Evolutionary conservation across 1,284 basidiomycete species (phyloP), one percentile per base, ranked within the genome.

Genomic region (Paramarasmius palmivorus): DNA sequence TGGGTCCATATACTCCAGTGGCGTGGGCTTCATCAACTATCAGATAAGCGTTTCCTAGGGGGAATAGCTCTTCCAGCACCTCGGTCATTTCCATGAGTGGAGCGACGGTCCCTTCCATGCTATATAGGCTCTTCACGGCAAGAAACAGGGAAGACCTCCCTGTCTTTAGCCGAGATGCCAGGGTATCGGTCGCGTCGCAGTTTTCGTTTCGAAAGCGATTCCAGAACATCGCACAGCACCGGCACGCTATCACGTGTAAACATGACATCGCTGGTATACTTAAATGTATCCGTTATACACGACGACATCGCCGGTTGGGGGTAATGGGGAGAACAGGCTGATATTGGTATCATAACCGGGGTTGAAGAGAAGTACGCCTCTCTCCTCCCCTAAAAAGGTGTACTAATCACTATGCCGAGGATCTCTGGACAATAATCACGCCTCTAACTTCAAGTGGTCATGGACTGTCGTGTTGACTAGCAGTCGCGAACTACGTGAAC

Each of bases 271-370:
- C 56, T 67, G 57, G 32, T 53, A 10, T 5, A 56, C 63, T 8
- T 83, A 77, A 22, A 96, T 38, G 98, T 88, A 84, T 62, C 89
- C 91, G 68, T 99, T 95, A 65, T 87, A 90, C 10, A 98, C 72
- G 38, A 98, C 71, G 48, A 83, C 80, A 65, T 99, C 96, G 9
- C 83, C 83, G 0, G 76, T 69, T 61, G 93, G 92, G 0, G 95
- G 94, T 0, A 98, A 71, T 38, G 84, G 83, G 0, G 90, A 78
- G 73, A 97, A 95, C 67, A 98, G 84, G 0, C 90, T 90, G 2
- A 88, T 88, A 65, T 98, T 98, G 15, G 95, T 95, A 69, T 97
- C 94, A 70, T 90, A 98, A 0, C 95, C 96, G 0, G 91, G 94
- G 69, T 95, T 96, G 82, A 97, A 97, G 15, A 98, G 78, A 10